A percentile compares a stretch with the other conserved stretches of the same genome.
Evolutionary conservation across 305 asterid genomes (phyloP).

Genomic region (Rubia balearica): DNA sequence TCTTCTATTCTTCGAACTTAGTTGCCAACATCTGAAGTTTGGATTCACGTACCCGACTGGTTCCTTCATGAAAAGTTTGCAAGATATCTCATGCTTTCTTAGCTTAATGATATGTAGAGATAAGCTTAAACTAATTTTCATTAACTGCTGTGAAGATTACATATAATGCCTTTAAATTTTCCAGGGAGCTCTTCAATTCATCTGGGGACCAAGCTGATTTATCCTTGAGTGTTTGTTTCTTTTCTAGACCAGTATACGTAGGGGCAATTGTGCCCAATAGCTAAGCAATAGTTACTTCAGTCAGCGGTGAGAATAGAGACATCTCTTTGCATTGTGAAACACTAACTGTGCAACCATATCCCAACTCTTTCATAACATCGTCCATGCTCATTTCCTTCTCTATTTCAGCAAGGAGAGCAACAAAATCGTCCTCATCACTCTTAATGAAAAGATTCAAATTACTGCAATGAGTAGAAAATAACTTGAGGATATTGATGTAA

Average conservation of each 20-base stretch:
- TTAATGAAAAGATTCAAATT: slow-evolving; percentile 48
- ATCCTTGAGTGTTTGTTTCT: no score
- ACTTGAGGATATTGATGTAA: neutral
- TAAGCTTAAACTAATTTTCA: no score
- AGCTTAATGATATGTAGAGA: no score
- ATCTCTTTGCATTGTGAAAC: slow-evolving; percentile 81
- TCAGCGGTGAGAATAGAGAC: slow-evolving; percentile 67
- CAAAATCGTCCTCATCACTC: slow-evolving; percentile 72
- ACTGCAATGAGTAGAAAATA: slow-evolving; percentile 30
- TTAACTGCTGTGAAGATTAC: no score
- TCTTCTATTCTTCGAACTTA: no score
- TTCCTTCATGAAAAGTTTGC: no score
- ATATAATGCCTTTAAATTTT: no score
- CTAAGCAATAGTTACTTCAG: slow-evolving; percentile 71
- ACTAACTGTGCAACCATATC: slow-evolving; percentile 82
- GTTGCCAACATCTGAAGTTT: no score
- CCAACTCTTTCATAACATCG: slow-evolving; percentile 82
- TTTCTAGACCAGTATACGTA: slow-evolving; percentile 67
- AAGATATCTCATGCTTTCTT: no score
- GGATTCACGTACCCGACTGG: no score
- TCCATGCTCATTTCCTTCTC: slow-evolving; percentile 92
- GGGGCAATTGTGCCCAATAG: slow-evolving; percentile 71
- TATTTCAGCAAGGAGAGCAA: slow-evolving; percentile 81
- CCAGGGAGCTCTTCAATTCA: no score
- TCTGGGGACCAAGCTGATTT: no score